Evolutionary conservation across 1,139 yeast genomes (phyloP).

Genomic region (Taphrina communis): DNA sequence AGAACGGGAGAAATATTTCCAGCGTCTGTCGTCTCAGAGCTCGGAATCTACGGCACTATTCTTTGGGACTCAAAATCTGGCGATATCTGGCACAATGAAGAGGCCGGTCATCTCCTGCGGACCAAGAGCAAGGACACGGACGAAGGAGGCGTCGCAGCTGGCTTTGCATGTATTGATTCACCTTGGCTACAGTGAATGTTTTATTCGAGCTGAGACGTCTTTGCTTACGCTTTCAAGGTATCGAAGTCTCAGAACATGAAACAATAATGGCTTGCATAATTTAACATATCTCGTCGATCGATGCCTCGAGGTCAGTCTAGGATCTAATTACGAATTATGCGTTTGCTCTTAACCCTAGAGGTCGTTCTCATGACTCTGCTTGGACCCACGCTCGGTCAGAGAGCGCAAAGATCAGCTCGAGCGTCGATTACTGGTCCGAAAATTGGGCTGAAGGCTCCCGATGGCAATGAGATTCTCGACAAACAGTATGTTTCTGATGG

Average conservation of each 20-base stretch:
- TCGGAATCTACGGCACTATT: conserved; percentile 87
- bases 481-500: conserved; percentile 10
- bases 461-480: conserved; percentile 29
- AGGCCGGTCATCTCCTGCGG: conserved; percentile 83
- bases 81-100: conserved; percentile 64
- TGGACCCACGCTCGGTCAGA: background rate
- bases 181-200: conserved; percentile 16
- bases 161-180: conserved; percentile 89
- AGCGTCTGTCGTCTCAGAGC: conserved; percentile 81
- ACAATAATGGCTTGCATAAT: background rate
- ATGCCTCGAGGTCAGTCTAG: too few species aligned
- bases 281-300: background rate
- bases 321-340: background rate
- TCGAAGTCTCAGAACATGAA: background rate
- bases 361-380: background rate
- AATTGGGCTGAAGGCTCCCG: conserved; percentile 21
- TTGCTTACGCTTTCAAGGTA: background rate
- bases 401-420: conserved; percentile 13
- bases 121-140: conserved; percentile 84
- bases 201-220: background rate
- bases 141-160: conserved; percentile 99
- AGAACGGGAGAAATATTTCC: conserved; percentile 65
- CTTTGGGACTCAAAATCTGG: conserved; percentile 66
- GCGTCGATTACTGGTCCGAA: conserved; percentile 12
- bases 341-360: background rate